Base-by-base conservation (phyloP, 495 filamentous ascomycete genomes). In the Aspergillus diversus region DNA sequence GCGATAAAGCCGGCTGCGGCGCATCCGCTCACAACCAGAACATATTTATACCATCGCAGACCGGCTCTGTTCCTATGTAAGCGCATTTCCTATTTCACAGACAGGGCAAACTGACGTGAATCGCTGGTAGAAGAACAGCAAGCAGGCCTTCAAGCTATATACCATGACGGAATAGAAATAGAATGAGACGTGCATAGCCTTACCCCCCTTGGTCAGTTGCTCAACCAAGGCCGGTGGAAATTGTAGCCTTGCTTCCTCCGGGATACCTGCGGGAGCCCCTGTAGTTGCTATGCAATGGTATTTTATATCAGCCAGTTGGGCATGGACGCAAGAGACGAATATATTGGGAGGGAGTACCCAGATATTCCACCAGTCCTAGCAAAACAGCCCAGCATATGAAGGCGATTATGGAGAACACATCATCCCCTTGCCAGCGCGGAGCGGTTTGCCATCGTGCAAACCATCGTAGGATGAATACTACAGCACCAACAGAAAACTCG, bases 341-440 rank as follows among this genome's bases (percentile, higher is more conserved):
- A 27, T 50, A 50, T 50, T 50, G 47, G 16, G 47, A 27, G 47
- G 9, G 47, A 7, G n/a, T 50, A 50, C 47, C 47, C 0, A 50
- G 47, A 50, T 50, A 50, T 50, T 50, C 47, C 47, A 50, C 47
- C 11, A 27, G 47, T 5, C 16, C 47, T 50, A 50, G 16, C 47
- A 50, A 27, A 50, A 50, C 47, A 1, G n/a, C 47, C 47, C 47
- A 50, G 47, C 47, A 50, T 27, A 17, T 50, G 16, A 50, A 50
- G 16, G 47, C 47, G 47, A 50, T 50, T 50, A 50, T 50, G 47
- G 47, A 50, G n/a, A 50, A 50, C 47, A 50, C 47, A 50, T 50
- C 47, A 50, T 50, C 47, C 47, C 47, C 47, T 27, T 50, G 16
- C 47, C 47, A 50, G 47, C 47, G 47, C 27, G 47, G 47, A 50